Percentiles rank a stretch among this genome's conserved stretches.
phyloP scores from a whole-genome alignment of 1,139 yeast genomes.

The Hemisphaericaspora lyxosophila region DNA sequence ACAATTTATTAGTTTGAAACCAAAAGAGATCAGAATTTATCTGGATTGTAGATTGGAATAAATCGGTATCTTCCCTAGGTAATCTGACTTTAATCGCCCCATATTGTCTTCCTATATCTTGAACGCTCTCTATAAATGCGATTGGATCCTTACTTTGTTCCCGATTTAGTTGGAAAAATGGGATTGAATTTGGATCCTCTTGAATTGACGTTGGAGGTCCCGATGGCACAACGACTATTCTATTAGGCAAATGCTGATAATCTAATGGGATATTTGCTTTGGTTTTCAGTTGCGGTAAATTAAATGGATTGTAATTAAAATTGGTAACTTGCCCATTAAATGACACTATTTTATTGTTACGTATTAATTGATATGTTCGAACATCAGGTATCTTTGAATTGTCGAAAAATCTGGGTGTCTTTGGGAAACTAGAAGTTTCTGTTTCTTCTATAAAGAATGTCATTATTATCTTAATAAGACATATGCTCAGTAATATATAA shows the following conservation, averaged over 20 bases:
- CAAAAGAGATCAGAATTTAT: constrained; percentile 16
- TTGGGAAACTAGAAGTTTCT: constrained; percentile 26
- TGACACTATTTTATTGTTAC: constrained; percentile 18
- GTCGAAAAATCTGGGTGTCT: constrained; percentile 35
- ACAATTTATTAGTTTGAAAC: constrained; percentile 16
- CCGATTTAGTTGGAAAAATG: constrained; percentile 46
- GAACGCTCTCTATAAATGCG: constrained; percentile 47
- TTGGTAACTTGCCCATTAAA: constrained; percentile 30
- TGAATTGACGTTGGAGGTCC: constrained; percentile 4
- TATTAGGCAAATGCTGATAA: constrained; percentile 30
- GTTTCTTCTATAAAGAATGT: constrained; percentile 4
- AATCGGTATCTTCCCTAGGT: constrained; percentile 37
- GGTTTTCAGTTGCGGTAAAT: constrained; percentile 43
- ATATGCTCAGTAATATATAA: too few species aligned
- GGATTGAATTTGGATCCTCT: constrained; percentile 32
- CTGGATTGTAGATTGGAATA: constrained; percentile 18
- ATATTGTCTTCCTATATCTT: constrained; percentile 44
- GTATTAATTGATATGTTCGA: constrained; percentile 21
- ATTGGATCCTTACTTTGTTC: constrained; percentile 50
- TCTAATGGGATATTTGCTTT: constrained; percentile 41
- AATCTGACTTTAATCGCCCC: constrained; percentile 80
- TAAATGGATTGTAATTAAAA: constrained; percentile 44
- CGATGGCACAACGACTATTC: constrained; percentile 23
- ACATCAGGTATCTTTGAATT: constrained; percentile 31
- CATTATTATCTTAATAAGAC: neutral